phyloP scores from a whole-genome alignment of 306 rosid genomes.

The Quercus alba region DNA sequence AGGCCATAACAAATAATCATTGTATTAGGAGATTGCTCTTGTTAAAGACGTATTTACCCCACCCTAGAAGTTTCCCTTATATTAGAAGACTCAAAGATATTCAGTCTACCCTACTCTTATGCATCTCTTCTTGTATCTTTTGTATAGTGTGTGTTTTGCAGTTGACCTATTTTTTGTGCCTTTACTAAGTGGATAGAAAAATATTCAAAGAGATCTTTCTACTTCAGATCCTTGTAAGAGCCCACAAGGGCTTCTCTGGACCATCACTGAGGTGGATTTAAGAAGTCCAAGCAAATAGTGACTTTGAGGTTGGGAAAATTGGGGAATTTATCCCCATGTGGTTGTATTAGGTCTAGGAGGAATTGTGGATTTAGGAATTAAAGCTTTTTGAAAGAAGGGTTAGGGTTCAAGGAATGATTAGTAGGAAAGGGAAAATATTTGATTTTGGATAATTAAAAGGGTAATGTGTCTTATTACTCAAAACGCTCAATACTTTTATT shows the following conservation, averaged over 20 bases:
- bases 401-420: too few species aligned
- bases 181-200: not conserved
- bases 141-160: not conserved
- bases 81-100: not conserved
- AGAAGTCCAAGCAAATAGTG: not conserved
- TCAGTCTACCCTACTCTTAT: not conserved
- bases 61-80: not conserved
- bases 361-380: too few species aligned
- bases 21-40: not conserved
- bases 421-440: too few species aligned
- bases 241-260: not conserved
- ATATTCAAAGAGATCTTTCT: not conserved
- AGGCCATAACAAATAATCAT: not conserved
- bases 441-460: too few species aligned
- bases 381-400: too few species aligned
- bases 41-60: not conserved
- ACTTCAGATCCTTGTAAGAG: not conserved
- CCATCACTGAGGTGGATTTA: not conserved
- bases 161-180: not conserved
- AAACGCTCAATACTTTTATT: too few species aligned
- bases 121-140: not conserved
- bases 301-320: too few species aligned
- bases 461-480: too few species aligned
- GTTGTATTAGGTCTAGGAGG: too few species aligned
- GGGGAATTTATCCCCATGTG: too few species aligned